phyloP scores from a whole-genome alignment of 2,329 filamentous ascomycete genomes.

The Cytospora schulzeri region DNA sequence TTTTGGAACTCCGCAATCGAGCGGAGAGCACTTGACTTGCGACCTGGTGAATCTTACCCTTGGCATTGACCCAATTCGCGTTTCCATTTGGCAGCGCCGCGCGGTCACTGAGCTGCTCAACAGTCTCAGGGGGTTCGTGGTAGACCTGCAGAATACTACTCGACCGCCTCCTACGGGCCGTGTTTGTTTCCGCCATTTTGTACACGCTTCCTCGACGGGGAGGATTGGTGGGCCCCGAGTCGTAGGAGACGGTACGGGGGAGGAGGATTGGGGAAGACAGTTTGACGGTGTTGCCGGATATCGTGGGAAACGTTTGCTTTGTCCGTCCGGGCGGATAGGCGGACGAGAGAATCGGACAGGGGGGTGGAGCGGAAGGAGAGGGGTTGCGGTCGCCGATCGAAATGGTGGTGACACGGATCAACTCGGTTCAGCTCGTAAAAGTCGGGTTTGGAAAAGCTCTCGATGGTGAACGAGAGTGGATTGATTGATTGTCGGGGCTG shows the following conservation, averaged over 20 bases:
- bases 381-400: slow-evolving; percentile 29
- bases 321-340: slow-evolving; percentile 33
- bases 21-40: not conserved
- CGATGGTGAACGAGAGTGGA: not conserved
- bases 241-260: slow-evolving; percentile 88
- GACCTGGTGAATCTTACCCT: slow-evolving; percentile 66
- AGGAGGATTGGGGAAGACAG: slow-evolving; percentile 89
- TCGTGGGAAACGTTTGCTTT: slow-evolving; percentile 7
- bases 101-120: slow-evolving; percentile 97
- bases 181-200: slow-evolving; percentile 62
- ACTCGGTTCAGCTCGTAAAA: slow-evolving; percentile 2
- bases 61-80: slow-evolving; percentile 98
- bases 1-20: not conserved
- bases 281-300: slow-evolving; percentile 77
- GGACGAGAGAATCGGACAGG: slow-evolving; percentile 30
- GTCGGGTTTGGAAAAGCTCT: not conserved
- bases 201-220: slow-evolving; percentile 63
- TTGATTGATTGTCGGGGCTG: slow-evolving; percentile 12
- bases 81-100: slow-evolving; percentile 93
- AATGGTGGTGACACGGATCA: slow-evolving; percentile 4
- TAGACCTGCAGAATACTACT: slow-evolving; percentile 93
- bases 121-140: slow-evolving; percentile 92
- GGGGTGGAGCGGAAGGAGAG: slow-evolving; percentile 5
- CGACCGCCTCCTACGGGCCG: slow-evolving; percentile 78
- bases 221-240: slow-evolving; percentile 72